phyloP scores from a whole-genome alignment of 1,139 yeast genomes.

The Candida sp. region DNA sequence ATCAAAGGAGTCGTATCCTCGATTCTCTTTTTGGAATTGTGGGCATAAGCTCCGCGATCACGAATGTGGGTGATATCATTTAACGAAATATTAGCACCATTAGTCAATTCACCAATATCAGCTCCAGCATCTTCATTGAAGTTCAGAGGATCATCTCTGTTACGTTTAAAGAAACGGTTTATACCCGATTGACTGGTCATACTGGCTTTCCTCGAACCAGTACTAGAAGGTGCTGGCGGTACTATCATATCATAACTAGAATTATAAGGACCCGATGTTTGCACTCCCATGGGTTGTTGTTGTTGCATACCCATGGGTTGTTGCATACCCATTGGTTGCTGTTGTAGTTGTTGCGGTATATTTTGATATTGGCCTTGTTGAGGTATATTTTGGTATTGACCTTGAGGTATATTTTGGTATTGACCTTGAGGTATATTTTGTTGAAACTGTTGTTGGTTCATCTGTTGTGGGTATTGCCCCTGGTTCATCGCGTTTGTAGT shows the following conservation, averaged over 20 bases:
- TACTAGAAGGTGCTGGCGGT: conserved; percentile 4
- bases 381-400: not conserved
- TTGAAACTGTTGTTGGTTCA: conserved; percentile 8
- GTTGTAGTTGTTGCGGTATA: conserved; percentile 7
- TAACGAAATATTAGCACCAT: conserved; percentile 48
- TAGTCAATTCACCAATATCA: conserved; percentile 39
- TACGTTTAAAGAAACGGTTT: conserved; percentile 43
- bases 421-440: conserved; percentile 7
- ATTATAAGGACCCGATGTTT: not conserved
- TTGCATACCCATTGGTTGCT: conserved; percentile 7
- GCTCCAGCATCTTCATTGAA: conserved; percentile 56
- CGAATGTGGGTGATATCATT: conserved; percentile 61
- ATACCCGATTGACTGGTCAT: conserved; percentile 41
- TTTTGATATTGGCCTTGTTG: not conserved
- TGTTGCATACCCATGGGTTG: conserved; percentile 1
- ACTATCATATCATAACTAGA: conserved; percentile 1
- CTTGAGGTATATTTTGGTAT: no score
- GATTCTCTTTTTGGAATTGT: conserved; percentile 21
- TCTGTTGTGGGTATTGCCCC: conserved; percentile 4
- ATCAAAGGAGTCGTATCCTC: conserved; percentile 70
- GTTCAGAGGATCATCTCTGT: conserved; percentile 19
- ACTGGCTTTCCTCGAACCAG: conserved; percentile 35
- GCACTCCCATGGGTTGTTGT: not conserved
- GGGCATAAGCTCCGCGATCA: conserved; percentile 63
- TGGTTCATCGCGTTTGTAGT: not conserved